phyloP scores from a whole-genome alignment of 176 grass and related monocot genomes.

The Tuctoria greenei region DNA sequence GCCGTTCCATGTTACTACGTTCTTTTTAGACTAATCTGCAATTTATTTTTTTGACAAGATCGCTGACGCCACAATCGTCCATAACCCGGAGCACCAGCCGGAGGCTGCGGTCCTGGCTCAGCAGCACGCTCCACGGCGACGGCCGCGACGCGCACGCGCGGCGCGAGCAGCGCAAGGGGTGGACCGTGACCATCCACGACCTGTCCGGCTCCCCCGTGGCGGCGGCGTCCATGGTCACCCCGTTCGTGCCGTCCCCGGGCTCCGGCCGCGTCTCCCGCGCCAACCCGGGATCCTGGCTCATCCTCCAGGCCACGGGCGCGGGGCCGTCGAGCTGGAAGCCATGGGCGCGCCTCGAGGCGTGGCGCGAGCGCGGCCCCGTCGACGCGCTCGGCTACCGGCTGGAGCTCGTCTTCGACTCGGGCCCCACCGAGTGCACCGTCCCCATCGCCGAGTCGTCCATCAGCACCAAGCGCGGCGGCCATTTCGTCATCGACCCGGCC shows the following conservation, averaged over 20 bases:
- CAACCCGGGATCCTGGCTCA: conserved; percentile 88
- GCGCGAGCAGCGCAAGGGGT: conserved; percentile 83
- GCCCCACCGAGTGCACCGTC: conserved; percentile 47
- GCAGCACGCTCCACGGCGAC: conserved; percentile 53
- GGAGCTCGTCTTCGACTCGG: conserved; percentile 76
- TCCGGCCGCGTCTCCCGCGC: conserved; percentile 85
- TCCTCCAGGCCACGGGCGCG: conserved; percentile 63
- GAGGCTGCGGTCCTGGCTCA: conserved; percentile 56
- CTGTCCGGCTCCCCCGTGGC: conserved; percentile 90
- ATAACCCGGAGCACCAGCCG: conserved; percentile 36
- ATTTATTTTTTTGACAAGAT: conserved; percentile 33
- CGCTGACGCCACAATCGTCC: conserved; percentile 41
- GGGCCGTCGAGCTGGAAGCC: conserved; percentile 81
- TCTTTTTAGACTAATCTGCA: conserved; percentile 18
- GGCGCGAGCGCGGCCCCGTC: conserved; percentile 84
- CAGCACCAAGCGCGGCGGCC: conserved; percentile 68
- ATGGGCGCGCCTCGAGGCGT: conserved; percentile 91
- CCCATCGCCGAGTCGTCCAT: conserved; percentile 71
- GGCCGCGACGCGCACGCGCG: conserved; percentile 25
- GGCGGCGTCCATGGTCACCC: conserved; percentile 86
- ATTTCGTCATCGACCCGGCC: conserved; percentile 67
- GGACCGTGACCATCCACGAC: conserved; percentile 97
- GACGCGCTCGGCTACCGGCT: conserved; percentile 81
- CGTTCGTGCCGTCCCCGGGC: conserved; percentile 90
- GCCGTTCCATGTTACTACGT: conserved; percentile 23